phyloP scores from a whole-genome alignment of 2,329 filamentous ascomycete species.

The Aspergillus fischeri region DNA sequence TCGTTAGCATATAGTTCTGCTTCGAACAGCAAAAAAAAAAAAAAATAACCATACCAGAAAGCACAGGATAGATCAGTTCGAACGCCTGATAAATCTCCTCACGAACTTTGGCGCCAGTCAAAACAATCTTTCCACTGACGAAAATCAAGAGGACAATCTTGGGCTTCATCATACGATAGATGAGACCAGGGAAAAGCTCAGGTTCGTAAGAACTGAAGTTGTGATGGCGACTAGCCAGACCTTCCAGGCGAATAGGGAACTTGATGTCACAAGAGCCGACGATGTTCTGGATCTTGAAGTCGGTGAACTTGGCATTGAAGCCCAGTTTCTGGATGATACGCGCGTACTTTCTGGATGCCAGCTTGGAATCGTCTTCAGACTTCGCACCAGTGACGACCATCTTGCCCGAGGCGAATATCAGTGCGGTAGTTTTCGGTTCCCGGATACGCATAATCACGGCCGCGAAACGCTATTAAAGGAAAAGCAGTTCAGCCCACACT shows the following conservation, averaged over 20 bases:
- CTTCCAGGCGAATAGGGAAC: slow-evolving; percentile 96
- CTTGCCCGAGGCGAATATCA: slow-evolving; percentile 98
- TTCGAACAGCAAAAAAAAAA: not conserved
- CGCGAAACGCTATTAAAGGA: slow-evolving; percentile 75
- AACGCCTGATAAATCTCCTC: slow-evolving; percentile 98
- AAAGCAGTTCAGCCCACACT: slow-evolving; percentile 44
- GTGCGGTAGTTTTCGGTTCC: slow-evolving; percentile 94
- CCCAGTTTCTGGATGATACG: slow-evolving; percentile 99
- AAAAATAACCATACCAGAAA: slow-evolving; percentile 62
- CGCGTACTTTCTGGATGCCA: slow-evolving; percentile 94
- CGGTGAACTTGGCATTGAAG: slow-evolving; percentile 98
- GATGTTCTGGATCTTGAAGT: slow-evolving; percentile 99
- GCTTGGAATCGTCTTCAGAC: slow-evolving; percentile 95
- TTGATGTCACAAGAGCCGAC: slow-evolving; percentile 99
- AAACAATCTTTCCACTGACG: slow-evolving; percentile 95
- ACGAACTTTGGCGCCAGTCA: slow-evolving; percentile 94
- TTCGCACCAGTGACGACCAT: slow-evolving; percentile 99
- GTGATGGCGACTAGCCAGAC: slow-evolving; percentile 93
- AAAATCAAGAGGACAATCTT: slow-evolving; percentile 98
- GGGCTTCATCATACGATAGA: slow-evolving; percentile 99
- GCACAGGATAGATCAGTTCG: slow-evolving; percentile 94
- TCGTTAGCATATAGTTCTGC: slow-evolving; percentile 21
- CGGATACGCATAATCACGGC: slow-evolving; percentile 99
- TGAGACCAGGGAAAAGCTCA: slow-evolving; percentile 96
- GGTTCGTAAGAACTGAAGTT: slow-evolving; percentile 99